These are phyloP conservation scores for Aspergillus neotritici DNA, from an alignment of 2,329 filamentous ascomycete genomes.

Conservation along the genomic window DNA sequence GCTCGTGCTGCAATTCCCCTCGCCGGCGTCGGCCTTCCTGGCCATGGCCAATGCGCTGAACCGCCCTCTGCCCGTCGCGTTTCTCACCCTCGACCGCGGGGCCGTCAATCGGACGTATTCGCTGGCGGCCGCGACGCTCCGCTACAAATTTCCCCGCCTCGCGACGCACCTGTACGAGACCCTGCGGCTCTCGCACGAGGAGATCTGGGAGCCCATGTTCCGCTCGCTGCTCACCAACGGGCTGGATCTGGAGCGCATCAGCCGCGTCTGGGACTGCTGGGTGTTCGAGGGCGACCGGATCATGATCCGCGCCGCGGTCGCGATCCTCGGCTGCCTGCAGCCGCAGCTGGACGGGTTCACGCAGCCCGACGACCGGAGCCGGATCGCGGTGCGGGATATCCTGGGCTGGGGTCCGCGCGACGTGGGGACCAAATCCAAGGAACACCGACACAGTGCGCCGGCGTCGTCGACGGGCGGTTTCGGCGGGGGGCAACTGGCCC, in stretches of 20 bases:
- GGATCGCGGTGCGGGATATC: conserved; percentile 27
- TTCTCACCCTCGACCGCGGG: conserved; percentile 53
- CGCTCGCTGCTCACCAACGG: conserved; percentile 49
- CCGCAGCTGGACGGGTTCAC: conserved; percentile 38
- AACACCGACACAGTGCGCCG: conserved; percentile 32
- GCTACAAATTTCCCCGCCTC: conserved; percentile 54
- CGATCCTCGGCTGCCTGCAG: conserved; percentile 40
- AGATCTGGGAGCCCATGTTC: conserved; percentile 51
- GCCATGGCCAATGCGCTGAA: conserved; percentile 58
- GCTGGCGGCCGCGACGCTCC: conserved; percentile 51
- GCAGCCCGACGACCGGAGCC: conserved; percentile 33
- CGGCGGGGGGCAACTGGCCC: conserved; percentile 31
- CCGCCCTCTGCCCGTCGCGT: conserved; percentile 55
- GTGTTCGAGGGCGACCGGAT: conserved; percentile 55
- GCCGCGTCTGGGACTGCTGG: conserved; percentile 57
- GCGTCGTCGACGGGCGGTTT: conserved; percentile 27
- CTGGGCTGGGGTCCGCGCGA: conserved; percentile 35
- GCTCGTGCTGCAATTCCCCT: conserved; percentile 52
- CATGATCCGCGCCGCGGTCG: conserved; percentile 42
- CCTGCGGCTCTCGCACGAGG: conserved; percentile 36
- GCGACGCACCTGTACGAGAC: conserved; percentile 47
- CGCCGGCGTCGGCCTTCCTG: conserved; percentile 51
- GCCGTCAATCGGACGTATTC: conserved; percentile 52
- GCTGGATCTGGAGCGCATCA: conserved; percentile 49
- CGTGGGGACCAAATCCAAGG: conserved; percentile 26